Base-by-base conservation (phyloP, 768 basidiomycete genomes). In the Gymnopilus junonius region DNA sequence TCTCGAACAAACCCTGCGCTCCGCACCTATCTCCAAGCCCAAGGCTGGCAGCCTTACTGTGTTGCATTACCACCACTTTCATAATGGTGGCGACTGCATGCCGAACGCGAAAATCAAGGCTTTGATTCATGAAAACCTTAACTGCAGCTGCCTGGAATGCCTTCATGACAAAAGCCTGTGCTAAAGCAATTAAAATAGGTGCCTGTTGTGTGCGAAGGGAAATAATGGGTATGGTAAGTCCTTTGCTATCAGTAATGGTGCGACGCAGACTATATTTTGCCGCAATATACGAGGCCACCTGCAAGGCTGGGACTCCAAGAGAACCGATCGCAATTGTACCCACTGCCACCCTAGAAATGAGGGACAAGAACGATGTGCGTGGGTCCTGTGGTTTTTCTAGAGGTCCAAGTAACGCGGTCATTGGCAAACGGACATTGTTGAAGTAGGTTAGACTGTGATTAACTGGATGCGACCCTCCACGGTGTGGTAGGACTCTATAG, bases 391-490 rank as follows among this genome's bases (percentile, higher is more conserved):
- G 29, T 46, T 61, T 57, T 20, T 64, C 60, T 8, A 56, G 63
- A 39, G 2, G 48, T 14, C 60, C 76, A 61, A 80, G 69, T 23
- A 81, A 68, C 7, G 79, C 73, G 0, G 55, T 55, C 39, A 51
- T 43, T 0, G 79, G 74, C 7, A 80, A 67, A 3, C 62, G 59
- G 43, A 80, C 77, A 37, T 74, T 65, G 50, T 73, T 34, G 71
- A 81, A 81, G 11, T 63, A 73, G 1, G 80, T 80, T 23, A 80
- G 57, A 3, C 74, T 40, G 63, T 79, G 79, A 20, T 71, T 66
- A 32, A 80, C 61, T 2, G 79, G 78, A 8, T 54, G 40, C 0
- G 75, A 63, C 1, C 74, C 74, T 1, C 70, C 75, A 8, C 79
- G 73, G 20, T 34, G 50, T 35, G 58, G 29, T 42, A 58, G 12